Conservation (phyloP, 2,329 filamentous ascomycete species). For the Blastomyces gilchristii region DNA sequence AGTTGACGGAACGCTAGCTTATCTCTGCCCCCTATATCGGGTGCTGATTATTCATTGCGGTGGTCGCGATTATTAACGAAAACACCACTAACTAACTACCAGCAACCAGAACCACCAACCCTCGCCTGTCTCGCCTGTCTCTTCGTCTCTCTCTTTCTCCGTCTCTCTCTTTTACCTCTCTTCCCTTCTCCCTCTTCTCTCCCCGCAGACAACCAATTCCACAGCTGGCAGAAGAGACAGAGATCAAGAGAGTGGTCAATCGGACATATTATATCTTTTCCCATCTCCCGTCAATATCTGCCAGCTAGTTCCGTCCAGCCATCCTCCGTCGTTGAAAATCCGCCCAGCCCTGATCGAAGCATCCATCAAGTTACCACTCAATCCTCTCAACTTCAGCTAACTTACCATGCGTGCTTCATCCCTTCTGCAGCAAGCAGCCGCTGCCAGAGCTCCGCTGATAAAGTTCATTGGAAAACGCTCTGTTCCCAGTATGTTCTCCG, state of each 20-base stretch:
- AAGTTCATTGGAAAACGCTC: conserved; percentile 42
- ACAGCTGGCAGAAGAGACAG: conserved; percentile 6
- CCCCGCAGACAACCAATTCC: background rate
- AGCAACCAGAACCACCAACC: no score
- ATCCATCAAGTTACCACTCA: conserved; percentile 10
- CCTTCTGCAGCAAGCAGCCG: conserved; percentile 29
- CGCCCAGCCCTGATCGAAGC: conserved; percentile 3
- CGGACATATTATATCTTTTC: conserved; percentile 3
- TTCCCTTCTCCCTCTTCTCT: conserved; percentile 6
- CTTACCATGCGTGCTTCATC: conserved; percentile 34
- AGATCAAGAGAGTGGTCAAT: conserved; percentile 1
- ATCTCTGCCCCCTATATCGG: background rate
- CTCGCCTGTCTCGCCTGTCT: background rate
- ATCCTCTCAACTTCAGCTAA: conserved; percentile 11
- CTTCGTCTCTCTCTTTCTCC: background rate
- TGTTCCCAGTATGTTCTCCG: conserved; percentile 32
- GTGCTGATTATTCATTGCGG: background rate
- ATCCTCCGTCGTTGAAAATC: conserved; percentile 12
- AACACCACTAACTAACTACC: background rate
- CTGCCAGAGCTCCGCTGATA: conserved; percentile 39
- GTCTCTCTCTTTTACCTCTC: conserved; percentile 5
- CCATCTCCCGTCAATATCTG: conserved; percentile 3
- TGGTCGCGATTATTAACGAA: background rate
- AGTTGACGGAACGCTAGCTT: background rate
- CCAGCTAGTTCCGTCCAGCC: background rate